phyloP scores from a whole-genome alignment of 2,329 filamentous ascomycete species.

The Scedosporium minutisporum region DNA sequence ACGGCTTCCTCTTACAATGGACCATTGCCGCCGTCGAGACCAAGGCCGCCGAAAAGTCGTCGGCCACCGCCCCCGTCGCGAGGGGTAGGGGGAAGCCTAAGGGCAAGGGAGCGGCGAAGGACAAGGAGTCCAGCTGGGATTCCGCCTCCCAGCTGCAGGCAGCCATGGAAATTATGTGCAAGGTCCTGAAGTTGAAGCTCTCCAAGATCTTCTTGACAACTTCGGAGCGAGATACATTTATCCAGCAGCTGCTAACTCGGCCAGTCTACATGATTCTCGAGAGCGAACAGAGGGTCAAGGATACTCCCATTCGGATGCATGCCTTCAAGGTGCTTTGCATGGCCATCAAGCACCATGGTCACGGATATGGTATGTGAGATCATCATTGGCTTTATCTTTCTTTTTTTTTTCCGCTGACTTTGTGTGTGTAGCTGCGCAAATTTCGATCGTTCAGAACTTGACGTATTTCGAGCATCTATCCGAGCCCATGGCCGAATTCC shows the following conservation, averaged over 20 bases:
- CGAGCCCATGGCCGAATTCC: slow-evolving; percentile 96
- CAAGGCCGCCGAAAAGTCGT: slow-evolving; percentile 83
- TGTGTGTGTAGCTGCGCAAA: slow-evolving; percentile 65
- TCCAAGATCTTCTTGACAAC: slow-evolving; percentile 92
- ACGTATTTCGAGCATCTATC: slow-evolving; percentile 99
- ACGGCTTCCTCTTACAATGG: slow-evolving; percentile 92
- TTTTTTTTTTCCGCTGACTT: slow-evolving; percentile 16
- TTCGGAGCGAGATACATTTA: slow-evolving; percentile 90
- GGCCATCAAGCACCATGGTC: slow-evolving; percentile 93
- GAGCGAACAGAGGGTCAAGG: slow-evolving; percentile 87
- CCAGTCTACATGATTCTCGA: slow-evolving; percentile 91
- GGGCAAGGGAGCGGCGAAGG: slow-evolving; percentile 51
- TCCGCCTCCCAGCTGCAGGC: slow-evolving; percentile 78
- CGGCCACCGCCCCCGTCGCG: slow-evolving; percentile 52
- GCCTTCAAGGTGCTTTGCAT: slow-evolving; percentile 95
- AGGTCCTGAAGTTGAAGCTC: slow-evolving; percentile 86
- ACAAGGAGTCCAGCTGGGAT: slow-evolving; percentile 77
- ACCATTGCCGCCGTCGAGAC: slow-evolving; percentile 88
- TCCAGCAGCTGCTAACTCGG: slow-evolving; percentile 71
- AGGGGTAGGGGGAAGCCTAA: slow-evolving; percentile 67
- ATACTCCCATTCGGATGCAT: slow-evolving; percentile 84
- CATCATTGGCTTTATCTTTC: background rate
- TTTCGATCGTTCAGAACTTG: slow-evolving; percentile 92
- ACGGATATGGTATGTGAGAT: slow-evolving; percentile 65
- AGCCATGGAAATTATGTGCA: slow-evolving; percentile 89